Conservation (phyloP, 2,329 filamentous ascomycete species). For the Colletotrichum liaoningense region DNA sequence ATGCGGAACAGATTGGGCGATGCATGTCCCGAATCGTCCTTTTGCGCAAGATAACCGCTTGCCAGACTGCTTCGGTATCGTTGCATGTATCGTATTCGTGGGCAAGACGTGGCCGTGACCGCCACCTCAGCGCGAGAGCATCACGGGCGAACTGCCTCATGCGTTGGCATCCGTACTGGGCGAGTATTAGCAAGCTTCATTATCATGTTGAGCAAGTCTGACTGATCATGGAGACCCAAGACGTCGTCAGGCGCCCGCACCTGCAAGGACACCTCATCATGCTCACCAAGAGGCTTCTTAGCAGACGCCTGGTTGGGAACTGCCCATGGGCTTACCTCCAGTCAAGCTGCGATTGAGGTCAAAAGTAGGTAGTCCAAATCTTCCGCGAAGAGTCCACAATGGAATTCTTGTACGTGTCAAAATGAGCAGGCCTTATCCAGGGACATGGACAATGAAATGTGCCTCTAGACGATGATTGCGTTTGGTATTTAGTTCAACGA, state of each 20-base stretch:
- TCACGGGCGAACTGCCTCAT: neutral
- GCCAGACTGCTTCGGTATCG: neutral
- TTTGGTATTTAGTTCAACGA: neutral
- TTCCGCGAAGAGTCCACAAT: neutral
- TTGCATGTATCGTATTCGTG: neutral
- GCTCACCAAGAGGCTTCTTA: neutral
- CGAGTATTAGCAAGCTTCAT: neutral
- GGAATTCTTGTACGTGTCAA: neutral
- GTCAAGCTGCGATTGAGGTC: neutral
- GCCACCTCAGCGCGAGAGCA: neutral
- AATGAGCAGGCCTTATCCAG: neutral
- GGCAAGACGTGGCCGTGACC: neutral
- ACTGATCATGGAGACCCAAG: neutral
- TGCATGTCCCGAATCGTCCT: neutral
- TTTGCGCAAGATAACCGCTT: neutral
- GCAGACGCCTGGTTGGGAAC: neutral
- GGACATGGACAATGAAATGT: neutral
- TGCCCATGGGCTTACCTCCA: neutral
- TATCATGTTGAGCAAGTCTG: neutral
- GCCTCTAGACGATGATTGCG: neutral
- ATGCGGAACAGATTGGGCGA: neutral
- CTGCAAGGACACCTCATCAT: neutral
- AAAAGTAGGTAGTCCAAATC: neutral
- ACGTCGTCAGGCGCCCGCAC: too few species aligned
- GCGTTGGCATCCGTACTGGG: neutral